Evolutionary conservation across 257 asterid species (phyloP), one percentile per base, ranked within the genome.

Genomic region (Penstemon newberryi): DNA sequence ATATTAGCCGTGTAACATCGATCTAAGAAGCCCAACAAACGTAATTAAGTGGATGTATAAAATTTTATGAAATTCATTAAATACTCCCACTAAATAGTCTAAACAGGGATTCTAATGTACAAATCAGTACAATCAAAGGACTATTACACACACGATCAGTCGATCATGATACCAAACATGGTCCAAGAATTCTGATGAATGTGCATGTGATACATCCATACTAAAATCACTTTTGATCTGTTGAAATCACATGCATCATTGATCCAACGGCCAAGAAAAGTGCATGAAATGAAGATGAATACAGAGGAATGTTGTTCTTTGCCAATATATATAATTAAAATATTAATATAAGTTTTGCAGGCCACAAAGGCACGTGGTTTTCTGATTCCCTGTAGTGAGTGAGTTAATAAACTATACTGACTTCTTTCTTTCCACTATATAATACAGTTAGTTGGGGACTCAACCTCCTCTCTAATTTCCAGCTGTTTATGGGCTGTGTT

Each of bases 401-500:
- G 25, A 63, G 12, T 63, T 9, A 81, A 71, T 84, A 71, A 82
- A 88, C 80, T 75, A 81, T 55, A 25, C 33, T 81, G 78, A 65
- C 77, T 70, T 53, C 81, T 1, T 25, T 25, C 70, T 82, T 84
- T 79, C 84, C 81, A 71, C 2, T 25, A 25, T 25, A 84, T 84
- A 67, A 84, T 82, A 83, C 89, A 85, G 92, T 89, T 82, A 25
- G 33, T 25, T 25, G 33, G 92, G 85, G 82, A 66, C 87, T 82
- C 83, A 82, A 79, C 86, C 72, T 71, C 85, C 79, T 25, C 80
- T 64, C 56, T 25, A 18, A 25, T 44, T 8, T 69, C 79, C 81
- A 88, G 96, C 97, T 90, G 97, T 86, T 56, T 76, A 80, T 83
- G 84, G 97, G 97, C 92, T 90, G 96, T 87, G 89, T 82, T 69